Base-by-base conservation (phyloP, 768 basidiomycete genomes). In the Hysterangium stoloniferum region DNA sequence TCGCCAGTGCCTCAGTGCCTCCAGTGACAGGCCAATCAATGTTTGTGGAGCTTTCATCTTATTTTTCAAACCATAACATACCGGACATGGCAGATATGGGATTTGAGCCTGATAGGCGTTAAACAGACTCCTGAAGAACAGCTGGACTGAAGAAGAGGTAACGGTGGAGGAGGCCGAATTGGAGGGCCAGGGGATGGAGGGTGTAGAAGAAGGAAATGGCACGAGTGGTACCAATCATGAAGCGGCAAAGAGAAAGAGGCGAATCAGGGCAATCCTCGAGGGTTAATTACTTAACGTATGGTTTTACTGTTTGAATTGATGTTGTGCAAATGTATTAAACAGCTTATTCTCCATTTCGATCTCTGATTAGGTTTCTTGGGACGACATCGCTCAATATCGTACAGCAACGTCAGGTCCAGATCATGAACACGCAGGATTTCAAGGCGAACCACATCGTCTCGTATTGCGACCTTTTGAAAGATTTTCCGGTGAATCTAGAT, bases 71-170 rank as follows among this genome's bases (percentile, higher is more conserved):
- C 19, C 4, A 22, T 34, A 25, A 3, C 15, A 8, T 22, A 25
- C 4, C 13, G 19, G 12, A 41, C 17, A n/a, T n/a, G n/a, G 12
- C 24, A 50, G 48, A 72, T 98, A 42, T 99, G 96, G 96, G 94
- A 99, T 68, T 65, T 97, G 52, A 75, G 80, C 20, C 78, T 85
- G 54, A 95, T 97, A 55, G 96, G 96, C 1, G 78, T 85, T 34
- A 96, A 99, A 64, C 96, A 99, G 66, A 89, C 91, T 1, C 96
- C 95, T 3, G 96, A 99, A 57, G 96, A 99, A 62, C 88, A 92
- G 52, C 28, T 94, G 90, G 82, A 88, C 90, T 2, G 89, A 88
- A 2, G 94, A 92, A 46, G 86, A 84, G 57, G 80, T 92, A 52
- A 85, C 80, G 59, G 75, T 95, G 27, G 81, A 89, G 52, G 84